Percentiles rank a stretch among this genome's conserved stretches.
Evolutionary conservation across 2,329 filamentous ascomycete species (phyloP).

Genomic region (Hirsutella thompsonii): DNA sequence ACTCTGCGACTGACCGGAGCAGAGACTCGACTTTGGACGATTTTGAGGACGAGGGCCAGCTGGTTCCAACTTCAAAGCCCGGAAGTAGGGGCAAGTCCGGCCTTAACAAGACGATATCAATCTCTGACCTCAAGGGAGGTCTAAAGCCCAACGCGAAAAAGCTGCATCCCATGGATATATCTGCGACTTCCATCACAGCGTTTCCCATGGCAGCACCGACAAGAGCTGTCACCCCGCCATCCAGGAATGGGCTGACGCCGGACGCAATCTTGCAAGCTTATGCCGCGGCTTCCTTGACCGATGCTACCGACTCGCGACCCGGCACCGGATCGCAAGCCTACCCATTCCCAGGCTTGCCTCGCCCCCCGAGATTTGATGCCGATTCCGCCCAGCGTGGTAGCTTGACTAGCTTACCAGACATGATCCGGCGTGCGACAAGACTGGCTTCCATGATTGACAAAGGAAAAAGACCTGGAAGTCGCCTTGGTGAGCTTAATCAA

Average conservation of each 20-base stretch:
- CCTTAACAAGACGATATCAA: constrained; percentile 29
- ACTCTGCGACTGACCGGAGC: constrained; percentile 28
- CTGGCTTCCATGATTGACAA: constrained; percentile 80
- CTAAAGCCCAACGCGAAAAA: constrained; percentile 28
- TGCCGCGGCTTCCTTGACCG: constrained; percentile 32
- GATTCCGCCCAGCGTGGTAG: constrained; percentile 77
- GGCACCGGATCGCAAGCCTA: constrained; percentile 20
- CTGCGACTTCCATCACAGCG: constrained; percentile 32
- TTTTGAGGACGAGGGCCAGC: constrained; percentile 39
- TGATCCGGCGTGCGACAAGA: constrained; percentile 79
- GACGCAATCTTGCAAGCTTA: constrained; percentile 37
- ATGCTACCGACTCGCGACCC: constrained; percentile 21
- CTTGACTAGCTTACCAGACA: constrained; percentile 79
- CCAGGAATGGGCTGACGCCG: constrained; percentile 18
- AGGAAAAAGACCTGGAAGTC: constrained; percentile 53
- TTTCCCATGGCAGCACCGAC: constrained; percentile 16
- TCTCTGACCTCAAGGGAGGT: constrained; percentile 2
- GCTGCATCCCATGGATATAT: constrained; percentile 33
- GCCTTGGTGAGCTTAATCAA: constrained; percentile 38
- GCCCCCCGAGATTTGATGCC: constrained; percentile 68
- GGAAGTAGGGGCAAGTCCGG: constrained; percentile 47
- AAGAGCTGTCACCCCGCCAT: constrained; percentile 6
- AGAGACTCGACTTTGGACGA: constrained; percentile 28
- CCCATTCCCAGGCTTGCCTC: constrained; percentile 40
- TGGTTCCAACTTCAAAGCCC: constrained; percentile 49